Evolutionary conservation across 495 filamentous ascomycete genomes (phyloP).

Genomic region (Neohortaea acidophila): DNA sequence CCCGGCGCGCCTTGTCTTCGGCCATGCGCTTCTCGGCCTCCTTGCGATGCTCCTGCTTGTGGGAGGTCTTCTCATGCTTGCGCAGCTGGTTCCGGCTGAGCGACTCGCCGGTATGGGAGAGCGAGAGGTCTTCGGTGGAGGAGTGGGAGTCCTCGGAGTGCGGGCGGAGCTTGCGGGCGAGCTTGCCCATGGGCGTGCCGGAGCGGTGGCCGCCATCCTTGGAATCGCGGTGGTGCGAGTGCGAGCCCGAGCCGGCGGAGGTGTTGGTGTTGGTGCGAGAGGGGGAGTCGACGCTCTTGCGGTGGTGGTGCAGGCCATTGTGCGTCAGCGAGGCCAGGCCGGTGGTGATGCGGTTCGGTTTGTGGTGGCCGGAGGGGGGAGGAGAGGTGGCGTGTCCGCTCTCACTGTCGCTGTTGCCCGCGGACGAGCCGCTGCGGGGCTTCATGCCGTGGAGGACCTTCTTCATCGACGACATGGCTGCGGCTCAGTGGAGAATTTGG

Average conservation of each 20-base stretch:
- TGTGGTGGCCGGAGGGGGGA: no score
- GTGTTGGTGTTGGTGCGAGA: no score
- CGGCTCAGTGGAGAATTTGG: no score
- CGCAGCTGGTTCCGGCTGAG: slow-evolving; percentile 28
- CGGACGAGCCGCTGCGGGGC: slow-evolving; percentile 1
- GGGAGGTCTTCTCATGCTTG: slow-evolving; percentile 26
- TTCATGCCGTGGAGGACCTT: slow-evolving; percentile 2
- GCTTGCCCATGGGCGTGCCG: slow-evolving; percentile 7
- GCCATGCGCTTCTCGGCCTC: slow-evolving; percentile 21
- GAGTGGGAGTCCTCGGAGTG: slow-evolving; percentile 12
- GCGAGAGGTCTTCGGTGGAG: slow-evolving; percentile 16
- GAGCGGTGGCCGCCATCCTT: slow-evolving; percentile 6
- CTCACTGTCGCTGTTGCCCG: slow-evolving; percentile 1
- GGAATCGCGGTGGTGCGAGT: slow-evolving; percentile 3
- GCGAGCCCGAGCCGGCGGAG: no score
- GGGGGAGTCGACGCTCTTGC: background rate
- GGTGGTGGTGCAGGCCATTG: background rate
- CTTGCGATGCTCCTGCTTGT: slow-evolving; percentile 21
- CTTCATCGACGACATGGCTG: slow-evolving; percentile 1
- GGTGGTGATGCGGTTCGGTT: background rate
- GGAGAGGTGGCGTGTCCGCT: no score
- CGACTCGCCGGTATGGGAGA: slow-evolving; percentile 28
- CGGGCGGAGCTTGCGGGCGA: slow-evolving; percentile 8
- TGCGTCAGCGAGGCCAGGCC: background rate
- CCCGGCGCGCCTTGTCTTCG: slow-evolving; percentile 19